These are phyloP conservation scores for Seminavis robusta DNA, from an alignment of 108 stramenopile genomes.

Conservation along the genomic window DNA sequence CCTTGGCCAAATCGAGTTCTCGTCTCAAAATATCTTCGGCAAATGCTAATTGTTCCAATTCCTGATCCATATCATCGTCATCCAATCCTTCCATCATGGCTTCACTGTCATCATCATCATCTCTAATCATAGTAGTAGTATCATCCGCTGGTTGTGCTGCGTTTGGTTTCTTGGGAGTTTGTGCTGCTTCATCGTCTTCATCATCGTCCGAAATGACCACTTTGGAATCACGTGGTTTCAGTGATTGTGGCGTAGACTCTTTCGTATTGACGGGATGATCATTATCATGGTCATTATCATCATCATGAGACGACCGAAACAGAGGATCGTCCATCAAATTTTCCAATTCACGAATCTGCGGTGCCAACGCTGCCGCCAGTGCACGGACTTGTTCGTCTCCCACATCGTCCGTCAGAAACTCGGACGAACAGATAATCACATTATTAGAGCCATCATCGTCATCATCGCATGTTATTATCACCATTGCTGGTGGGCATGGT, in stretches of 20 bases:
- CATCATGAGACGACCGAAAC: constrained; percentile 2
- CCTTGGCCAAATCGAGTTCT: constrained; percentile 10
- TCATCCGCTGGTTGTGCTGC: too few species aligned
- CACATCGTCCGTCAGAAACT: too few species aligned
- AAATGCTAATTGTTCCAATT: constrained; percentile 3
- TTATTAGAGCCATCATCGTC: too few species aligned
- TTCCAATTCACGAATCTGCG: constrained; percentile 31
- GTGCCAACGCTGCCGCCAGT: constrained; percentile 32
- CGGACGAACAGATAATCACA: too few species aligned
- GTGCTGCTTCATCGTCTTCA: too few species aligned
- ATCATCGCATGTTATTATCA: too few species aligned
- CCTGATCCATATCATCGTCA: constrained; percentile 12
- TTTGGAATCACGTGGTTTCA: too few species aligned
- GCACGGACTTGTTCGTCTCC: constrained; percentile 22
- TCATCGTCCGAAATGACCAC: too few species aligned
- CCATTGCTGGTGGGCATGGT: too few species aligned
- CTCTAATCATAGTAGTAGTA: too few species aligned
- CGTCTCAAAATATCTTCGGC: constrained; percentile 10
- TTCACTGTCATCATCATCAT: neutral
- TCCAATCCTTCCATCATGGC: neutral
- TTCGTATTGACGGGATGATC: constrained; percentile 5
- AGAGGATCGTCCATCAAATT: constrained; percentile 22
- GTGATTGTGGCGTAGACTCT: too few species aligned
- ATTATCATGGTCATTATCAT: neutral
- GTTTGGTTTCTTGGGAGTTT: neutral